Percentiles rank a stretch among this genome's conserved stretches.
These are phyloP conservation scores for Syzygium malaccense DNA, from an alignment of 441 rosid species.

Conservation along the genomic window DNA sequence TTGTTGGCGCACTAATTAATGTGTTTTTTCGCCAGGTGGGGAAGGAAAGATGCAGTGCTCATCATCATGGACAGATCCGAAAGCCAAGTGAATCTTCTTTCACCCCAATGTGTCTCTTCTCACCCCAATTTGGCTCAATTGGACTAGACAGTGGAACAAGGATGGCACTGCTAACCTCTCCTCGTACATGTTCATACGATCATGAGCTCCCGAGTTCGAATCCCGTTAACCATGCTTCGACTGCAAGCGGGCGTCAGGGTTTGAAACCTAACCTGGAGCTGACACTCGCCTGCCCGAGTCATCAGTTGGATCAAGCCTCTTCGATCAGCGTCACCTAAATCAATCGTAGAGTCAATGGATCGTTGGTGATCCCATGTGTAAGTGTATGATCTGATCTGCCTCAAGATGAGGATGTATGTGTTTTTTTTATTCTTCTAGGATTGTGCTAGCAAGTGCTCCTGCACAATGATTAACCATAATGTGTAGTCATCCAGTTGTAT, in stretches of 20 bases:
- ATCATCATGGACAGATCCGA: not conserved
- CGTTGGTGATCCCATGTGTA: not conserved
- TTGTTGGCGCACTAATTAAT: not conserved
- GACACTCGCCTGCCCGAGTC: not conserved
- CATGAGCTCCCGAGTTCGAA: not conserved
- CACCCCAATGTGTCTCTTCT: not conserved
- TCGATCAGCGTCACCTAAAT: not conserved
- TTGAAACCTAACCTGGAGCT: not conserved
- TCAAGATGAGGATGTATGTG: not conserved
- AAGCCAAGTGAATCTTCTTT: not conserved
- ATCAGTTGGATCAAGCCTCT: not conserved
- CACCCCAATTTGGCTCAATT: not conserved
- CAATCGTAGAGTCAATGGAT: not conserved
- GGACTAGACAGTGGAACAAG: not conserved
- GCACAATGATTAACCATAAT: not conserved
- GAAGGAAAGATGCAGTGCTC: not conserved
- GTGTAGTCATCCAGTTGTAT: not conserved
- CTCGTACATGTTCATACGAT: not conserved
- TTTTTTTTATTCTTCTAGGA: not conserved
- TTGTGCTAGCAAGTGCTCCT: not conserved
- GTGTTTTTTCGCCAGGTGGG: not conserved
- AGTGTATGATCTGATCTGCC: not conserved
- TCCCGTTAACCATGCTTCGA: not conserved
- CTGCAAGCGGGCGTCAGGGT: not conserved
- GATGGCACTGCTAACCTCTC: not conserved